Evolutionary conservation across 805 yeast species (phyloP).

Genomic region (Myxozyma mucilagina): DNA sequence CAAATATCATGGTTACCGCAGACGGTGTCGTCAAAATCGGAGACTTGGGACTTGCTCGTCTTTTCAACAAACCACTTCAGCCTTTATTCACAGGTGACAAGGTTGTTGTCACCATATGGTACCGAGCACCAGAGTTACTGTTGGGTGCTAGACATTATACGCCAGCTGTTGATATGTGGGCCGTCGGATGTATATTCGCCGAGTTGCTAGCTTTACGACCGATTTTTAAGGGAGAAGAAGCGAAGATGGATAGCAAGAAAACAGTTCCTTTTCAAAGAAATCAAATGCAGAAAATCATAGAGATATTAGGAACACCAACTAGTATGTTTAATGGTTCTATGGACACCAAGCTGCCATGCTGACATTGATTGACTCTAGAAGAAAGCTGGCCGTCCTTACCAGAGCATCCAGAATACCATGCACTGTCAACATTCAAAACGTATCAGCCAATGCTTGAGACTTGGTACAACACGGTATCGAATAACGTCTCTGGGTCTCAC

Average conservation of each 20-base stretch:
- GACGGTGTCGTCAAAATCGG: conserved; percentile 94
- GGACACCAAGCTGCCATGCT: neutral
- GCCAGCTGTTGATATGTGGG: conserved; percentile 61
- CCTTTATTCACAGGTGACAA: conserved; percentile 56
- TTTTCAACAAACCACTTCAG: conserved; percentile 51
- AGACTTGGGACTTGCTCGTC: conserved; percentile 67
- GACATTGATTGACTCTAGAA: conserved; percentile 21
- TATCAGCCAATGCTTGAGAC: conserved; percentile 70
- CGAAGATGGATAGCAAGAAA: conserved; percentile 90
- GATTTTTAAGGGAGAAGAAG: conserved; percentile 96
- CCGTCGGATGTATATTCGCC: conserved; percentile 68
- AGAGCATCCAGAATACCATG: conserved; percentile 80
- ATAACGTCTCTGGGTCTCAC: neutral
- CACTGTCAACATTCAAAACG: conserved; percentile 55
- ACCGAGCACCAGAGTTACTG: conserved; percentile 52
- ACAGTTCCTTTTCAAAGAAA: conserved; percentile 91
- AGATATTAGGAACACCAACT: conserved; percentile 89
- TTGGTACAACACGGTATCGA: conserved; percentile 87
- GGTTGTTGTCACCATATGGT: conserved; percentile 56
- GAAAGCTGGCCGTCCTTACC: conserved; percentile 78
- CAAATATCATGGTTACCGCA: conserved; percentile 92
- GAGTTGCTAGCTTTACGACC: conserved; percentile 88
- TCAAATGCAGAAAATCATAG: conserved; percentile 86
- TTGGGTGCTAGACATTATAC: conserved; percentile 46
- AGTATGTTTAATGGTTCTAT: conserved; percentile 20